phyloP scores from a whole-genome alignment of 2,329 filamentous ascomycete genomes.

The Colletotrichum siamense region DNA sequence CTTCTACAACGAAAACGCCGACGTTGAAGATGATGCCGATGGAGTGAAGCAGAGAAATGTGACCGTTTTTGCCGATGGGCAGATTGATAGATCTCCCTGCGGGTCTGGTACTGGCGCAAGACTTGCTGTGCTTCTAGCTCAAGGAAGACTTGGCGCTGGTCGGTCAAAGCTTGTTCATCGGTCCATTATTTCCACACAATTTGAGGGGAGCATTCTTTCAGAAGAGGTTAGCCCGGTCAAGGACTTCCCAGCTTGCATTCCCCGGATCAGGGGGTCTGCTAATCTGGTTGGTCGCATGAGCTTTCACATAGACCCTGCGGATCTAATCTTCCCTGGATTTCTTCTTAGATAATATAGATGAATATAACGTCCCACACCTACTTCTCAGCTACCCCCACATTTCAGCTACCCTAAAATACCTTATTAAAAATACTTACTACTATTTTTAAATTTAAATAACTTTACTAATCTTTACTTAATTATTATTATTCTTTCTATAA shows the following conservation, averaged over 20 bases:
- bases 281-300: slow-evolving; percentile 10
- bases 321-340: slow-evolving; percentile 9
- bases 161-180: neutral
- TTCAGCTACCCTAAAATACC: no score
- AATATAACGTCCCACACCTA: no score
- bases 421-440: no score
- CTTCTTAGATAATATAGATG: neutral
- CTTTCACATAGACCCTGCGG: slow-evolving; percentile 5
- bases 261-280: neutral
- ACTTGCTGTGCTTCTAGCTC: slow-evolving; percentile 18
- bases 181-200: neutral
- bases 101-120: slow-evolving; percentile 29
- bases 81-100: slow-evolving; percentile 30
- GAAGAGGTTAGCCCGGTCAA: neutral
- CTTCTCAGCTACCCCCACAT: no score
- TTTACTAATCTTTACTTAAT: no score
- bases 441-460: no score
- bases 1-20: slow-evolving; percentile 5
- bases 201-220: neutral
- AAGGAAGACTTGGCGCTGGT: neutral
- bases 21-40: neutral
- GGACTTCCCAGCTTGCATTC: neutral
- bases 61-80: slow-evolving; percentile 30
- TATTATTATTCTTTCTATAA: no score
- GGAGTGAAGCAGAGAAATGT: slow-evolving; percentile 24